Evolutionary conservation across 495 filamentous ascomycete genomes (phyloP), one percentile per base, ranked within the genome.

Genomic region (Neurospora tetraspora): DNA sequence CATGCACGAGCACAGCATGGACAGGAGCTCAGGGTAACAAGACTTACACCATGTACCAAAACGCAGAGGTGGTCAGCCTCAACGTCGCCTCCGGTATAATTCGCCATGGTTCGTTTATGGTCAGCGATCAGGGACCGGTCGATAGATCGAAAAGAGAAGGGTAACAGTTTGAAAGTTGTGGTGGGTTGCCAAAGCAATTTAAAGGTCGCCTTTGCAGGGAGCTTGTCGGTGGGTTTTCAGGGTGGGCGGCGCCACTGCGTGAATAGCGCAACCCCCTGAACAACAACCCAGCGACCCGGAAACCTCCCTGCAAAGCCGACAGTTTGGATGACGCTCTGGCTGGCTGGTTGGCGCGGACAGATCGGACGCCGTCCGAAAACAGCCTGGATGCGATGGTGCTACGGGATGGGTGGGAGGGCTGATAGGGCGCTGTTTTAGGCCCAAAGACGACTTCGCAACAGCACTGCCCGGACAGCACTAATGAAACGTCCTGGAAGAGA

Each of bases 41-140:
- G 68, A 80, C 78, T 47, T 87, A 96, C 94, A 40, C 95, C 95
- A 82, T 98, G 95, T 40, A 97, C 90, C n/a, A 98, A 85, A n/a
- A 98, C 93, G 80, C 91, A 93, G 53, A 98, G 89, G 81, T 98
- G 95, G 71, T 92, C 85, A 36, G 84, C 83, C 27, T 79, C 77
- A 31, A 71, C 10, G 72, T 77, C 80, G 37, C 82, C 81, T 38
- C 84, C 82, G 53, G 74, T 81, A 72, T 80, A 82, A 61, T 85
- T 80, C 8, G 69, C 53, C 75, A 77, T 76, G 39, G 36, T 71
- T 69, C 2, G 42, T 47, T 11, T 23, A 23, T 68, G 14, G 18
- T 37, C 69, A 47, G 69, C 39, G 27, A 45, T 71, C 43, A 53
- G n/a, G 18, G 70, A 53, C 23, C 31, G 23, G 18, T 20, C 18